Evolutionary conservation across 1,284 basidiomycete species (phyloP), one percentile per base, ranked within the genome.

Genomic region (Malassezia vespertilionis): DNA sequence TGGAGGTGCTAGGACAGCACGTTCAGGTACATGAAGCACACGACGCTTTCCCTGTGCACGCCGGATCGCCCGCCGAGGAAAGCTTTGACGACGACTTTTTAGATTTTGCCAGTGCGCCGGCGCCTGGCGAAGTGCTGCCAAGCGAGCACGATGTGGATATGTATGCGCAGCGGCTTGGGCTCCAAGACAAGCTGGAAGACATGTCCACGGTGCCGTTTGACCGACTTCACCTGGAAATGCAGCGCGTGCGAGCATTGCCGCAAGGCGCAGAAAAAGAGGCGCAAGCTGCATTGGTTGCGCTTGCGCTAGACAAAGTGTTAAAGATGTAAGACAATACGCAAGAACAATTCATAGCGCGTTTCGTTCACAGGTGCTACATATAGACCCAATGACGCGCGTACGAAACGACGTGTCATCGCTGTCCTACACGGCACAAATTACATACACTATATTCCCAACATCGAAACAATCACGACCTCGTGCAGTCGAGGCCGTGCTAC

Each of bases 11-110:
- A 4, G 21, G 20, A 30, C 21, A 37, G 15, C 11, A 20, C 8
- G 39, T 20, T 9, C 7, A 28, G 26, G 26, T 12, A 28, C 26
- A n/a, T 44, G 8, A 34, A 44, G n/a, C n/a, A n/a, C n/a, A n/a
- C n/a, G 5, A 27, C 24, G 26, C 26, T 28, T 28, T 28, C 26
- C 12, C n/a, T n/a, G n/a, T n/a, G n/a, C n/a, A n/a, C n/a, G 26
- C 12, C 26, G 26, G 14, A 26, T 20, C 24, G 15, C 15, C 12
- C 18, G 9, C 21, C 28, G 32, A 36, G 4, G 45, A 18, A 0
- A 11, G 21, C 12, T 14, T 22, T 22, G 30, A 34, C 27, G 47
- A 40, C 36, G 47, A 51, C n/a, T 49, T 39, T 30, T 27, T 14
- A 30, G 35, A 43, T 4, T 49, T 39, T 33, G 31, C 37, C 10